These are phyloP conservation scores for Aurantiochytrium sp. DNA, from an alignment of 108 stramenopile genomes.

Conservation along the genomic window DNA sequence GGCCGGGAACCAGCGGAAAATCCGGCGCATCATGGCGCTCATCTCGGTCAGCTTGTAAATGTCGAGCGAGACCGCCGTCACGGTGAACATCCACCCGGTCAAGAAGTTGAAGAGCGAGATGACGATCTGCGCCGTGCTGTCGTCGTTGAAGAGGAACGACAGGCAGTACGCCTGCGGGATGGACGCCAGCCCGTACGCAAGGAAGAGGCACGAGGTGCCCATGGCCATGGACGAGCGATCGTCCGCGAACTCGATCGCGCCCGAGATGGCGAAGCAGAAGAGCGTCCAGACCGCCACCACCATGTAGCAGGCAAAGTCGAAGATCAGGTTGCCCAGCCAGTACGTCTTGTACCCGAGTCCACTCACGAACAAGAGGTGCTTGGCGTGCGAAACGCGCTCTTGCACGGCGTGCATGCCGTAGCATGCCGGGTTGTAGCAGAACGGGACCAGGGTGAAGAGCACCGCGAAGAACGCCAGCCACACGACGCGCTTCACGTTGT, in stretches of 20 bases:
- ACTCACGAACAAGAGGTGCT: not conserved
- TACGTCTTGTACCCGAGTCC: not conserved
- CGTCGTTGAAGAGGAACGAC: conserved; percentile 76
- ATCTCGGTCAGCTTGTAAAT: not conserved
- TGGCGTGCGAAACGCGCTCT: not conserved
- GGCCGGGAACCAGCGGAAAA: conserved; percentile 27
- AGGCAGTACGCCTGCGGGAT: conserved; percentile 84
- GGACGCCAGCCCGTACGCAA: conserved; percentile 83
- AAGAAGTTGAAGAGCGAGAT: conserved; percentile 79
- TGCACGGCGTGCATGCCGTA: conserved; percentile 28
- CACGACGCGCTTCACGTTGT: not conserved
- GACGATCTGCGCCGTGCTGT: conserved; percentile 74
- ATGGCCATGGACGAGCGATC: not conserved
- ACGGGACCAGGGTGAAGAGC: conserved; percentile 20
- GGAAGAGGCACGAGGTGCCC: conserved; percentile 54
- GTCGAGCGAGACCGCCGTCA: conserved; percentile 24
- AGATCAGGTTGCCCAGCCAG: not conserved
- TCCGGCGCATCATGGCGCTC: not conserved
- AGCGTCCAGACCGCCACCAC: not conserved
- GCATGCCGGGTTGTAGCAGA: conserved; percentile 21
- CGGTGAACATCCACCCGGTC: not conserved
- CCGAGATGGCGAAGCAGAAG: not conserved
- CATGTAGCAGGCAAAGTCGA: not conserved
- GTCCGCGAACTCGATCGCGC: conserved; percentile 18
- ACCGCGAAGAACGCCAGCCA: conserved; percentile 4